Percentiles rank a stretch among this genome's conserved stretches.
Conservation (phyloP, 495 filamentous ascomycete genomes). For the Hypoxylon crocopeplum region DNA sequence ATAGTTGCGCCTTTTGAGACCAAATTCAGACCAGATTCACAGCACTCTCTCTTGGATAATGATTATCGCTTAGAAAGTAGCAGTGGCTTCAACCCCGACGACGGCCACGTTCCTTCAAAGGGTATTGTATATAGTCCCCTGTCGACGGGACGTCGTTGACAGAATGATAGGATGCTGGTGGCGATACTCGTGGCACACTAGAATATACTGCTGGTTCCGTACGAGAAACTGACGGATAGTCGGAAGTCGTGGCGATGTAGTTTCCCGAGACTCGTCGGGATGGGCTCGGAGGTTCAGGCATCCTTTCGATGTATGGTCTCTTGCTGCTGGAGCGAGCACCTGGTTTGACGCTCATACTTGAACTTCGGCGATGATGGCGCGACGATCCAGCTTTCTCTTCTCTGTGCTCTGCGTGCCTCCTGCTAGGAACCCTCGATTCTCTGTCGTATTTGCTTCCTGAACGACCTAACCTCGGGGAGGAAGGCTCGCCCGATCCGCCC, state of each 20-base stretch:
- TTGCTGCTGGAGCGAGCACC: conserved; percentile 23
- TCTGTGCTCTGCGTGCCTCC: conserved; percentile 16
- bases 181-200: conserved; percentile 9
- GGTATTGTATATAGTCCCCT: conserved; percentile 31
- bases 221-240: neutral
- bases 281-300: conserved; percentile 24
- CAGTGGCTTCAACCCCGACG: conserved; percentile 1
- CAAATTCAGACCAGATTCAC: neutral
- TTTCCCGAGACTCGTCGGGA: conserved; percentile 12
- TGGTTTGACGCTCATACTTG: conserved; percentile 23
- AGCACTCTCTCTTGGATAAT: neutral
- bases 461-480: conserved; percentile 13
- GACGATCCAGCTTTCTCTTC: conserved; percentile 20
- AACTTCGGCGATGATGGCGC: conserved; percentile 27
- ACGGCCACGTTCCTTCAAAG: conserved; percentile 17
- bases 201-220: conserved; percentile 10
- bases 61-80: neutral
- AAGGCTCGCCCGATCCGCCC: conserved; percentile 31
- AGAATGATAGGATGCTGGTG: neutral
- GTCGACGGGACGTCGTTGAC: neutral
- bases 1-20: conserved; percentile 5
- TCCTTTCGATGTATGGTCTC: conserved; percentile 40
- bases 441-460: conserved; percentile 25
- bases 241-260: conserved; percentile 11
- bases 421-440: conserved; percentile 24